Conservation (phyloP, 2,329 filamentous ascomycete species). For the Ramichloridium luteum region DNA sequence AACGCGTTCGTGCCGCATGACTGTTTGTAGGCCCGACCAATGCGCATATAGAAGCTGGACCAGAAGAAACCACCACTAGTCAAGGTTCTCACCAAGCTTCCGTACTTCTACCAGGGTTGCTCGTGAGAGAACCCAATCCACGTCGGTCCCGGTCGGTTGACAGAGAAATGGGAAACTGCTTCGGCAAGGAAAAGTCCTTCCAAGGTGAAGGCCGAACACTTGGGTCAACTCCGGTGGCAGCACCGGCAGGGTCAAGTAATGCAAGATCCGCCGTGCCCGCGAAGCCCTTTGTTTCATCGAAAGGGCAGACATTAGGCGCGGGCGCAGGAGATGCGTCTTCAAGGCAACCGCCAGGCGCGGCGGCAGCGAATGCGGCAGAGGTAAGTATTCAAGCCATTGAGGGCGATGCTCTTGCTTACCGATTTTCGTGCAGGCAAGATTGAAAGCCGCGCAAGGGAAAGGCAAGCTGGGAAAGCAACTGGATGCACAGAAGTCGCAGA, state of each 20-base stretch:
- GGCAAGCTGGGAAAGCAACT: constrained; percentile 62
- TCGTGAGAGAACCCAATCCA: no score
- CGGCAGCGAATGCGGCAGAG: constrained; percentile 74
- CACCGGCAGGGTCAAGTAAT: constrained; percentile 29
- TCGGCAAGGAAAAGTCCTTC: constrained; percentile 65
- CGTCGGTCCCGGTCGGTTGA: no score
- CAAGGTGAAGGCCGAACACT: constrained; percentile 60
- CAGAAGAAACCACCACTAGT: no score
- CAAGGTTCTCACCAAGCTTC: no score
- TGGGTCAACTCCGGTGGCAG: constrained; percentile 41
- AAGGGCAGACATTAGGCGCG: constrained; percentile 51
- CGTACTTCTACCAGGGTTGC: no score
- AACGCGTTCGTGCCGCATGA: no score
- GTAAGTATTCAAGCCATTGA: constrained; percentile 40
- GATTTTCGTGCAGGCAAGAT: constrained; percentile 48
- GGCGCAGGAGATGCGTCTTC: constrained; percentile 21
- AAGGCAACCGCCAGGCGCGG: constrained; percentile 49
- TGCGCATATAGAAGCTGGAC: no score
- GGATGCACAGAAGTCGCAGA: constrained; percentile 63
- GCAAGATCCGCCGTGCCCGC: constrained; percentile 30
- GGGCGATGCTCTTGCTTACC: background rate
- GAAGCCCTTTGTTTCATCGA: constrained; percentile 33
- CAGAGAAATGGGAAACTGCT: constrained; percentile 94
- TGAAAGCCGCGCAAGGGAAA: constrained; percentile 45
- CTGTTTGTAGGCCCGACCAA: no score